Conservation (phyloP, 2,329 filamentous ascomycete species). For the Coniella vitis region DNA sequence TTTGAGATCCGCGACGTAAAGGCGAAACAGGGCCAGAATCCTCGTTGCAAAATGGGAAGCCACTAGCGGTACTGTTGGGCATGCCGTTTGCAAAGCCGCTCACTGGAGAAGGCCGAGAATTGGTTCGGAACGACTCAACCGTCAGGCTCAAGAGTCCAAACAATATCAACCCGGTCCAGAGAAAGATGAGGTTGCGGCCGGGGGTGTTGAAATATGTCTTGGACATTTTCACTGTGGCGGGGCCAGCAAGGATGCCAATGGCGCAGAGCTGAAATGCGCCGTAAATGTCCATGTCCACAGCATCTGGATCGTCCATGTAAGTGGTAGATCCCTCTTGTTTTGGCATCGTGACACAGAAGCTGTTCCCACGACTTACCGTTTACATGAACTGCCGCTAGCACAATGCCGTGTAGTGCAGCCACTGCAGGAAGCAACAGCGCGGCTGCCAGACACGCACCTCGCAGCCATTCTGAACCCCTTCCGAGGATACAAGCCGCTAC, state of each 20-base stretch:
- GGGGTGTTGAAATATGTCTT: slow-evolving; percentile 57
- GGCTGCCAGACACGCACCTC: slow-evolving; percentile 56
- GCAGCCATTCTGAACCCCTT: slow-evolving; percentile 55
- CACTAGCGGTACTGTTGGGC: slow-evolving; percentile 33
- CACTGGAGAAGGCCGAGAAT: slow-evolving; percentile 34
- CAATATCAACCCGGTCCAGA: slow-evolving; percentile 57
- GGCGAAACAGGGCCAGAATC: slow-evolving; percentile 44
- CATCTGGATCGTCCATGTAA: slow-evolving; percentile 34
- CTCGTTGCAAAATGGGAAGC: slow-evolving; percentile 37
- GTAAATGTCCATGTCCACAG: slow-evolving; percentile 62
- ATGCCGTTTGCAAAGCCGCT: slow-evolving; percentile 36
- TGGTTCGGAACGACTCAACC: slow-evolving; percentile 56
- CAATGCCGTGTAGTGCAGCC: slow-evolving; percentile 56
- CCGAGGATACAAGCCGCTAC: slow-evolving; percentile 57
- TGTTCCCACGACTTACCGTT: slow-evolving; percentile 39
- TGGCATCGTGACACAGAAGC: background rate
- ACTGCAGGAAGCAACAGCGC: slow-evolving; percentile 57
- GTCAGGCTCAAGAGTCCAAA: slow-evolving; percentile 54
- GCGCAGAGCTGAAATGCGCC: slow-evolving; percentile 62
- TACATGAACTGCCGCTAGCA: slow-evolving; percentile 52
- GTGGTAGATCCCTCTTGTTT: background rate
- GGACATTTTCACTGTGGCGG: slow-evolving; percentile 54
- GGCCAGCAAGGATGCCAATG: slow-evolving; percentile 58
- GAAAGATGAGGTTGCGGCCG: slow-evolving; percentile 58
- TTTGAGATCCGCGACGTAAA: slow-evolving; percentile 46